Evolutionary conservation across 257 asterid species (phyloP).

Genomic region (Petunia secreta): DNA sequence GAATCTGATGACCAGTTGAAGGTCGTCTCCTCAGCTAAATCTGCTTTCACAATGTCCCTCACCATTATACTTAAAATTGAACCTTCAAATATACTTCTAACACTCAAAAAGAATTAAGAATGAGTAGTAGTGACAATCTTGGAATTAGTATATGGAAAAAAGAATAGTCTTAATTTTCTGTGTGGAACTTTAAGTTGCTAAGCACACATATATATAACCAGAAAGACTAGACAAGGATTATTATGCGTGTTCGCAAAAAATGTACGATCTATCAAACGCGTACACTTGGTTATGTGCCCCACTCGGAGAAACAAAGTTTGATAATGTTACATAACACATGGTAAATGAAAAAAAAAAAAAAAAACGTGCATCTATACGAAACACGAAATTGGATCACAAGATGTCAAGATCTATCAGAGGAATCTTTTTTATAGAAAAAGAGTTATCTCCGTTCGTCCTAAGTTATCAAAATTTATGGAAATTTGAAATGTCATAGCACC

Average conservation of each 20-base stretch:
- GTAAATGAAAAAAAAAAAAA: no score
- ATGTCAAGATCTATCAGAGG: no score
- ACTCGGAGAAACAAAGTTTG: no score
- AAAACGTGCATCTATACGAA: no score
- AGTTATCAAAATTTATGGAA: neutral
- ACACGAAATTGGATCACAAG: no score
- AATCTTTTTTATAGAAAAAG: neutral
- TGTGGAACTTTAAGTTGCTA: neutral
- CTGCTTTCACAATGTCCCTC: slow-evolving; percentile 19
- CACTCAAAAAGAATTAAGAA: neutral
- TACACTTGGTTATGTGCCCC: no score
- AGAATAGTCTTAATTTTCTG: neutral
- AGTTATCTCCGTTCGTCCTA: no score
- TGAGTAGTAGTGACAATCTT: neutral
- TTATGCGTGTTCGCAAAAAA: no score
- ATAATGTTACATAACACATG: no score
- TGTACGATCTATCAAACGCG: no score
- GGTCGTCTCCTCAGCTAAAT: slow-evolving; percentile 7
- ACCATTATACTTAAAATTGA: neutral
- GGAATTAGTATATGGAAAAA: neutral
- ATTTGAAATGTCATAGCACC: neutral
- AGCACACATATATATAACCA: slow-evolving; percentile 11
- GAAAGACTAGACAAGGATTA: neutral
- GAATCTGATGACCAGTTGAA: slow-evolving; percentile 22
- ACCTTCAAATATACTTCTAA: neutral